phyloP scores from a whole-genome alignment of 2,329 filamentous ascomycete genomes.

The Colletotrichum sp. region DNA sequence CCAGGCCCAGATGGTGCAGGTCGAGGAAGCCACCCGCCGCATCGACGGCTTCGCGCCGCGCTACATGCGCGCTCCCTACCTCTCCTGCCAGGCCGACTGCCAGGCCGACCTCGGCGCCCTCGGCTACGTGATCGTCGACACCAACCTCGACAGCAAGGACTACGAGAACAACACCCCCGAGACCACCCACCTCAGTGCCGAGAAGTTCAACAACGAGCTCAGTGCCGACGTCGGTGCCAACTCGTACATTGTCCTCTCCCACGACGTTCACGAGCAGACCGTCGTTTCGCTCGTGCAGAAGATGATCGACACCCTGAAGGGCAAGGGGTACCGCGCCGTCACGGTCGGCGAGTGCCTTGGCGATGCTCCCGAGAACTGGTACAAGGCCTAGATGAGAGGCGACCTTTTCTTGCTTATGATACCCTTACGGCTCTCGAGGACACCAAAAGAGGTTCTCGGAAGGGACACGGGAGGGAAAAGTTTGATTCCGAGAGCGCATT shows the following conservation, averaged over 20 bases:
- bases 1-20: constrained; percentile 44
- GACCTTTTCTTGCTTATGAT: background rate
- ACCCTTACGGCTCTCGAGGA: background rate
- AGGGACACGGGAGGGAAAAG: background rate
- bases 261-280: constrained; percentile 53
- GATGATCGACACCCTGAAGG: constrained; percentile 45
- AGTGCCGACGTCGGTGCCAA: constrained; percentile 21
- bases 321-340: constrained; percentile 50
- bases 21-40: constrained; percentile 48
- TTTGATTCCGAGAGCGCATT: background rate
- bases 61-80: constrained; percentile 51
- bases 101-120: constrained; percentile 29
- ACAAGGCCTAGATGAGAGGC: constrained; percentile 30
- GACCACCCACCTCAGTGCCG: constrained; percentile 52
- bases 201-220: constrained; percentile 33
- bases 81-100: constrained; percentile 39
- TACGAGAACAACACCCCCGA: constrained; percentile 56
- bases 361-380: constrained; percentile 58
- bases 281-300: constrained; percentile 21
- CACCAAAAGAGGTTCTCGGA: background rate
- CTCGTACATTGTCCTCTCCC: constrained; percentile 56
- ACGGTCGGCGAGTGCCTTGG: constrained; percentile 64
- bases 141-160: constrained; percentile 66
- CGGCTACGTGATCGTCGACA: constrained; percentile 62
- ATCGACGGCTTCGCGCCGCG: constrained; percentile 45